Evolutionary conservation across 441 rosid species (phyloP).

Genomic region (Aleurites moluccanus): DNA sequence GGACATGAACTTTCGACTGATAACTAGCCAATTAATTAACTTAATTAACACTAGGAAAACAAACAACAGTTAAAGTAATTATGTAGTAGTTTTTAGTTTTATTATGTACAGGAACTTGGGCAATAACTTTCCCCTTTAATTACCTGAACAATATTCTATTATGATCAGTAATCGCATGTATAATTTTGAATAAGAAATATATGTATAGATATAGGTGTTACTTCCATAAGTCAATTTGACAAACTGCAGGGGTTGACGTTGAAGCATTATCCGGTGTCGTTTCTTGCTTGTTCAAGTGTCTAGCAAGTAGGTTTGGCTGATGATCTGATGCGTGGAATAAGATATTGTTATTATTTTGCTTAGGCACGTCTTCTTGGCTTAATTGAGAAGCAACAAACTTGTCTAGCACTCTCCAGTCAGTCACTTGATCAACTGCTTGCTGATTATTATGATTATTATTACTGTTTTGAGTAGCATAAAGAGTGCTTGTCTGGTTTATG

Average conservation of each 20-base stretch:
- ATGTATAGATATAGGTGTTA: conserved; percentile 21
- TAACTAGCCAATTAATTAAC: conserved; percentile 26
- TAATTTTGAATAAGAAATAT: background rate
- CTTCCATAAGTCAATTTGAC: conserved; percentile 56
- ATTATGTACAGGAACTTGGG: conserved; percentile 49
- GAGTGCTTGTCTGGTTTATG: conserved; percentile 44
- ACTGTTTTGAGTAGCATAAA: conserved; percentile 23
- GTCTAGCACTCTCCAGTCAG: conserved; percentile 90
- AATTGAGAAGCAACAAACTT: conserved; percentile 95
- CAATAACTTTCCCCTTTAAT: conserved; percentile 18
- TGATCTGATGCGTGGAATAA: conserved; percentile 29
- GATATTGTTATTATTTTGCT: conserved; percentile 27
- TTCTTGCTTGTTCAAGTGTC: conserved; percentile 34
- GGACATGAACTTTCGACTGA: conserved; percentile 13
- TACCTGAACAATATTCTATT: conserved; percentile 34
- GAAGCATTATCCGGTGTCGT: conserved; percentile 36
- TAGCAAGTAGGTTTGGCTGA: conserved; percentile 24
- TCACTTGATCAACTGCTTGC: conserved; percentile 54
- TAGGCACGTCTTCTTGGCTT: conserved; percentile 59
- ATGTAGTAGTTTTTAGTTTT: conserved; percentile 18
- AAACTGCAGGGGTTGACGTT: conserved; percentile 34
- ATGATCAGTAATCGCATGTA: conserved; percentile 27
- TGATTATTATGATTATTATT: conserved; percentile 28
- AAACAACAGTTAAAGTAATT: conserved; percentile 24
- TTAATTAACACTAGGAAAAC: conserved; percentile 17